A percentile compares a stretch with the other conserved stretches of the same genome.
Evolutionary conservation across 2,329 filamentous ascomycete species (phyloP).

Genomic region (Sarocladium kiliense): DNA sequence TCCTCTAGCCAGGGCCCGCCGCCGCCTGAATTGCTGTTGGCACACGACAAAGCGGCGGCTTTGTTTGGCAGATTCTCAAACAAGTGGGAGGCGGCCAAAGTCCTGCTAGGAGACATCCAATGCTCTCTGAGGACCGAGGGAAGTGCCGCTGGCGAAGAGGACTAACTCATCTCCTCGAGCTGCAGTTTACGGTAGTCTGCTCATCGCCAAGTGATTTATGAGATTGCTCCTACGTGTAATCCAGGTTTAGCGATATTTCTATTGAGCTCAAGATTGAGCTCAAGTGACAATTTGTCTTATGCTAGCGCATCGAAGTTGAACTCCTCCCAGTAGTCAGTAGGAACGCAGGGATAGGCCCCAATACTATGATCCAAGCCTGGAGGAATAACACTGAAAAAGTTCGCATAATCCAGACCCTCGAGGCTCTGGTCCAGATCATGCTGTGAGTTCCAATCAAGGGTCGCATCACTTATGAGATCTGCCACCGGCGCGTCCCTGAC

Average conservation of each 20-base stretch:
- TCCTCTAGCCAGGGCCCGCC: background rate
- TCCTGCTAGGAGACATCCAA: background rate
- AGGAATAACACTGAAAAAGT: background rate
- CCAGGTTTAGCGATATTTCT: no score
- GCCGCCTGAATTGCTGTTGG: background rate
- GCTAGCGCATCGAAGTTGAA: background rate
- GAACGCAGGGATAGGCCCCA: background rate
- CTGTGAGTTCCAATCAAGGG: background rate
- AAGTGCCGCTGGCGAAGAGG: background rate
- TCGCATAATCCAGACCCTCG: background rate
- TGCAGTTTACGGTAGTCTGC: no score
- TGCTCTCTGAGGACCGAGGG: background rate
- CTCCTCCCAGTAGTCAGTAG: background rate
- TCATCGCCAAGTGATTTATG: no score
- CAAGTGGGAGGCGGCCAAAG: background rate
- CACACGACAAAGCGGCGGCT: background rate
- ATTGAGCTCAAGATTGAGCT: no score
- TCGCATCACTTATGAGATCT: background rate
- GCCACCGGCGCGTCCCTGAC: background rate
- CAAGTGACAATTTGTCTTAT: no score
- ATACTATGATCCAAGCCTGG: background rate
- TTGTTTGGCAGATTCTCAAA: background rate
- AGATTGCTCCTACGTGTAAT: no score
- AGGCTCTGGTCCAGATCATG: background rate
- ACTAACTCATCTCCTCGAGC: background rate